Evolutionary conservation across 2,329 filamentous ascomycete species (phyloP).

Genomic region (Pseudovirgaria hyperparasitica): DNA sequence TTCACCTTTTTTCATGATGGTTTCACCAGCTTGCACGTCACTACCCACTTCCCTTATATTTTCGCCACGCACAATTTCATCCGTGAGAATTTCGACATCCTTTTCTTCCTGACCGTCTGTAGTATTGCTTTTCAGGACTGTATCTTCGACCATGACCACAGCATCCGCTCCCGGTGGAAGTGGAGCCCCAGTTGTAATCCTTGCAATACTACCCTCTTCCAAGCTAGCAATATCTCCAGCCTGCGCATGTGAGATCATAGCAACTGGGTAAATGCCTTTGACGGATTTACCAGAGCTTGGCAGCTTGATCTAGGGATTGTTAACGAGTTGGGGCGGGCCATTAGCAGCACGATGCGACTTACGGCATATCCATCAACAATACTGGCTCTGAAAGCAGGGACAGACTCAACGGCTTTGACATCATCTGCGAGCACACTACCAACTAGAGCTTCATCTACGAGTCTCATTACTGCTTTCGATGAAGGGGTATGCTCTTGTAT

Average conservation of each 20-base stretch:
- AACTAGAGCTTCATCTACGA: slow-evolving; percentile 54
- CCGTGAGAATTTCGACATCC: slow-evolving; percentile 74
- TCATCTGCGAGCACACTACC: slow-evolving; percentile 74
- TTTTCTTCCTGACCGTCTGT: slow-evolving; percentile 75
- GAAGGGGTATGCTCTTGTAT: slow-evolving; percentile 63
- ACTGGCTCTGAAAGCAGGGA: slow-evolving; percentile 87
- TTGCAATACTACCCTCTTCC: slow-evolving; percentile 62
- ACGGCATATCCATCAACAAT: slow-evolving; percentile 90
- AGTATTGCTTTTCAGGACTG: slow-evolving; percentile 59
- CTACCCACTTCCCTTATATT: slow-evolving; percentile 88
- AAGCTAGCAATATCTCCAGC: slow-evolving; percentile 54
- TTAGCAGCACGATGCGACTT: slow-evolving; percentile 1
- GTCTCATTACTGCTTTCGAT: slow-evolving; percentile 42
- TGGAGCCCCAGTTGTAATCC: slow-evolving; percentile 91
- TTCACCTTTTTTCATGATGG: slow-evolving; percentile 65
- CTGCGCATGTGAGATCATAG: slow-evolving; percentile 74
- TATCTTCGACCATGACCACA: slow-evolving; percentile 96
- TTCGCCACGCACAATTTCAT: slow-evolving; percentile 61
- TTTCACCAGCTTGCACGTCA: slow-evolving; percentile 58
- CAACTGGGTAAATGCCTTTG: slow-evolving; percentile 75
- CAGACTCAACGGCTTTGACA: slow-evolving; percentile 65
- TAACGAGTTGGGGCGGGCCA: not conserved
- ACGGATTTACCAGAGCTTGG: slow-evolving; percentile 33
- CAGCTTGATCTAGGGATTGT: slow-evolving; percentile 42
- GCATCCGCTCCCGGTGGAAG: slow-evolving; percentile 78